Evolutionary conservation across 768 basidiomycete species (phyloP).

Genomic region (Ephemerocybe angulata): DNA sequence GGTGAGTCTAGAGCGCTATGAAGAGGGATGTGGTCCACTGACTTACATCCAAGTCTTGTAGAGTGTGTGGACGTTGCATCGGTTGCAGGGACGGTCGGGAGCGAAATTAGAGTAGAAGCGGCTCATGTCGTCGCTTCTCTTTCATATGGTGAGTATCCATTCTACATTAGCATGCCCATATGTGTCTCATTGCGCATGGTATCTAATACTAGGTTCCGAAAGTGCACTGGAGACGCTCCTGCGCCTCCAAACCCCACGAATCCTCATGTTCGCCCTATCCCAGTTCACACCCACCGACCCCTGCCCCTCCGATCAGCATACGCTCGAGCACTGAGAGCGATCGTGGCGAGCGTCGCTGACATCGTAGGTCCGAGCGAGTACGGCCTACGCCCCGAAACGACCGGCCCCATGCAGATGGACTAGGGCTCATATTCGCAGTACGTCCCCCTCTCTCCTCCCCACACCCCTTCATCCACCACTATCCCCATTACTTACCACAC

Average conservation of each 20-base stretch:
- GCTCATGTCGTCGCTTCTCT: conserved; percentile 74
- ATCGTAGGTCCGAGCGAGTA: conserved; percentile 67
- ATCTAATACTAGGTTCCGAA: conserved; percentile 48
- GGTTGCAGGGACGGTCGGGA: conserved; percentile 13
- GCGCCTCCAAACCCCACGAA: conserved; percentile 51
- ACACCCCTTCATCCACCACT: no score
- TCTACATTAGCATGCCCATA: neutral
- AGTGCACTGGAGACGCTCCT: conserved; percentile 57
- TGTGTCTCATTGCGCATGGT: neutral
- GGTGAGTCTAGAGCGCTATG: conserved; percentile 34
- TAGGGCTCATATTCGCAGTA: no score
- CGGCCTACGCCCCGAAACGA: conserved; percentile 50
- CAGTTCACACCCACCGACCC: conserved; percentile 36
- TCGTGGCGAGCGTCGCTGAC: conserved; percentile 60
- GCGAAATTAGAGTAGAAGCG: conserved; percentile 50
- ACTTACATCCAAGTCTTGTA: conserved; percentile 48
- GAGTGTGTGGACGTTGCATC: conserved; percentile 45
- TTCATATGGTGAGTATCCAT: conserved; percentile 48
- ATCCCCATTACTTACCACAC: no score
- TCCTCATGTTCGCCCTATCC: conserved; percentile 61
- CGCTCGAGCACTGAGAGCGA: conserved; percentile 57
- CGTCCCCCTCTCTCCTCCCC: no score
- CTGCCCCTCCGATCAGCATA: conserved; percentile 50
- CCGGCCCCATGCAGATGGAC: conserved; percentile 39
- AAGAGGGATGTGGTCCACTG: conserved; percentile 9